Percentiles rank a stretch among this genome's conserved stretches.
phyloP scores from a whole-genome alignment of 768 basidiomycete genomes.

The Boletus huronensis region DNA sequence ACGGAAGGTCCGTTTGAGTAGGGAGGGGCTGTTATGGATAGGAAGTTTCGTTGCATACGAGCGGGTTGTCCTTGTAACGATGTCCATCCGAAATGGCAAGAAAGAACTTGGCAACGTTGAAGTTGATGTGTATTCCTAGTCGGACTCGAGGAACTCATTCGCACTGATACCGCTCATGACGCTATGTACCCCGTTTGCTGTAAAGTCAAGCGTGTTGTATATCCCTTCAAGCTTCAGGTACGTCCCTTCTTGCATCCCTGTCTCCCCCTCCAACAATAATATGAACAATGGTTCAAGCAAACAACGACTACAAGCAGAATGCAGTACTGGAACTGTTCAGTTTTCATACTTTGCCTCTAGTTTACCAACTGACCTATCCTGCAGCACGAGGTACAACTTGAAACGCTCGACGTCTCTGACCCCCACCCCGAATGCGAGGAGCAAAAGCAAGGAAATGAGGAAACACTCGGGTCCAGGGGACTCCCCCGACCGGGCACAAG shows the following conservation, averaged over 20 bases:
- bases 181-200: too few relatives aligned
- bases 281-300: neutral
- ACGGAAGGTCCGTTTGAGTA: constrained; percentile 6
- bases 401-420: too few relatives aligned
- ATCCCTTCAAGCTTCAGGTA: neutral
- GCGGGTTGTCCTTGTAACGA: neutral
- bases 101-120: too few relatives aligned
- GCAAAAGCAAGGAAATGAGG: neutral
- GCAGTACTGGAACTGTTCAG: neutral
- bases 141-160: neutral
- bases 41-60: neutral
- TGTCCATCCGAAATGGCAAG: neutral
- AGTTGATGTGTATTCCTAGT: too few relatives aligned
- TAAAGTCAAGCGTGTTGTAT: too few relatives aligned
- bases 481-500: neutral
- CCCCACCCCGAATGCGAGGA: neutral
- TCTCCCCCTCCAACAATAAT: neutral
- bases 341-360: neutral
- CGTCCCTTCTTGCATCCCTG: neutral
- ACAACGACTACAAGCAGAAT: neutral
- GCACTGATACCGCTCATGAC: neutral
- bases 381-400: neutral
- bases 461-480: neutral
- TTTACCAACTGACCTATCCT: neutral
- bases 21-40: neutral